Percentiles rank a stretch among this genome's conserved stretches.
Conservation (phyloP, 345 rosid genomes). For the Trapa incisa region DNA sequence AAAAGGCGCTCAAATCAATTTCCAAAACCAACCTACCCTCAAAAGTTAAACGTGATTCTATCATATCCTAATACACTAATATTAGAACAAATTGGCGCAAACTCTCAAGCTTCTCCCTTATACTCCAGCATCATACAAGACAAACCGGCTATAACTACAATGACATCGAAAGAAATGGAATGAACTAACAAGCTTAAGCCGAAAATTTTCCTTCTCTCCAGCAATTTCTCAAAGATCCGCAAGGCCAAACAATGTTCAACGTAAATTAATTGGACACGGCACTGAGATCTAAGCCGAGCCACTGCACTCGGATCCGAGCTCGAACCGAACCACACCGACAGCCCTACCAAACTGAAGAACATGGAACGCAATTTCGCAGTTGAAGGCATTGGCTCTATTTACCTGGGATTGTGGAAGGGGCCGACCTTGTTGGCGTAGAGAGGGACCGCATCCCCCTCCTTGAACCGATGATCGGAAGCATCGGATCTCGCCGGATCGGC, state of each 20-base stretch:
- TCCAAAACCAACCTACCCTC: not conserved
- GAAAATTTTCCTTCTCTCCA: not conserved
- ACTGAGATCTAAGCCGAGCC: constrained; percentile 1
- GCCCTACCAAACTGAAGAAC: not conserved
- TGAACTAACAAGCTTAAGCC: not conserved
- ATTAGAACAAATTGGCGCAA: not conserved
- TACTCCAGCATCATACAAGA: not conserved
- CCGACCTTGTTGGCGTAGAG: constrained; percentile 59
- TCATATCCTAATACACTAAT: not conserved
- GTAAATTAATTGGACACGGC: not conserved
- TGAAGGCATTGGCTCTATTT: not conserved
- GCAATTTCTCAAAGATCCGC: not conserved
- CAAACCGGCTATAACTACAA: not conserved
- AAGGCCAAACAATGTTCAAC: not conserved
- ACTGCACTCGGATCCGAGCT: constrained; percentile 7
- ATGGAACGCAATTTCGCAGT: not conserved
- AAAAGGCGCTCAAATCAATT: not conserved
- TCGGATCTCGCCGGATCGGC: constrained; percentile 21
- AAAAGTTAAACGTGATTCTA: not conserved
- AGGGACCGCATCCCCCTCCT: constrained; percentile 39
- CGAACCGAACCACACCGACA: constrained; percentile 2
- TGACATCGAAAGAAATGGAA: not conserved
- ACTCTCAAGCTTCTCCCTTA: not conserved
- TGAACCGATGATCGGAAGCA: constrained; percentile 46
- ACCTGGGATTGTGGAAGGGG: constrained; percentile 63